Base-by-base conservation (phyloP, 2,329 filamentous ascomycete species). In the Corinectria fuckeliana region DNA sequence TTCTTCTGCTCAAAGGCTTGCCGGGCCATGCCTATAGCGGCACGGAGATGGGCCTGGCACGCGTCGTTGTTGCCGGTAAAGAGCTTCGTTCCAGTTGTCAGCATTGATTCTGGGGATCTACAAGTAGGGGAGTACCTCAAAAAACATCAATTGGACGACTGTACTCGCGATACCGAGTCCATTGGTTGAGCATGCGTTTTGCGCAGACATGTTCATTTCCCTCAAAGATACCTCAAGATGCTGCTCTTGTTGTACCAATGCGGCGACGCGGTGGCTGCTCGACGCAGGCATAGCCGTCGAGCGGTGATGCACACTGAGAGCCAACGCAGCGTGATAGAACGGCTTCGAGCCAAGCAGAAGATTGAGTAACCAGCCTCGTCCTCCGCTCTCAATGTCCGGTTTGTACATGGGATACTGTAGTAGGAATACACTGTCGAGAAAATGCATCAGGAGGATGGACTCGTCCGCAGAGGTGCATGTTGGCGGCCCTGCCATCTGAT, bases 371-470 rank as follows among this genome's bases (percentile, higher is more conserved):
- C 55, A 58, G 34, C 49, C 55, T 34, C 55, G 28, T 11, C 55
- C 55, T 26, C 49, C 55, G 2, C 34, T 20, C 4, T 23, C 18
- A n/a, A 49, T 36, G 8, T 16, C 32, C 7, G 49, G 23, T 2
- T 42, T 21, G 39, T 58, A 58, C 6, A 53, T 26, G 9, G 55
- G 55, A 23, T 41, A 52, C 49, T 58, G 41, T 4, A 48, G 21
- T 10, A 49, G 48, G 11, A 58, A 58, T 5, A 58, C 41, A 13
- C 38, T 36, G 25, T 58, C 55, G 9, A 58, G 41, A 28, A 52
- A 58, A 13, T 58, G 55, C 55, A 58, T 58, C 49, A 58, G 20
- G 3, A 58, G 42, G 14, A 32, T 5, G 9, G 38, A 48, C 9
- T 50, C 47, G 14, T 57, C 38, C 20, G 26, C 21, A 28, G 49